Evolutionary conservation across 805 yeast genomes (phyloP).

Genomic region (Saturnispora besseyi): DNA sequence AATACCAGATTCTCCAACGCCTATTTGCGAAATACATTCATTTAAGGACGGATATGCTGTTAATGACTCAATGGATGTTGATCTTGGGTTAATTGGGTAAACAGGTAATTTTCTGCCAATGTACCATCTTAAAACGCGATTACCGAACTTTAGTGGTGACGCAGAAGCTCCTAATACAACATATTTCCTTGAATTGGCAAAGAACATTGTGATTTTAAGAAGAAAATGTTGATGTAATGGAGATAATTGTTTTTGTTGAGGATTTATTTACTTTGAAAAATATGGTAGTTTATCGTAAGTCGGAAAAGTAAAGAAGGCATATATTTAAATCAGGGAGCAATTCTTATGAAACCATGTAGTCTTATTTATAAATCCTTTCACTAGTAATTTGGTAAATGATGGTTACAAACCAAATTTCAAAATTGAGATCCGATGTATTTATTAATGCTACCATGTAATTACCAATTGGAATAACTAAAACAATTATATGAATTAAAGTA

Average conservation of each 20-base stretch:
- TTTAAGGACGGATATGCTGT: neutral
- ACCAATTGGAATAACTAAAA: no score
- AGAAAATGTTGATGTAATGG: neutral
- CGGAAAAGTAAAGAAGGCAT: no score
- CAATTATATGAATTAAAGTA: no score
- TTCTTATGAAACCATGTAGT: no score
- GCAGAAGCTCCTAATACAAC: conserved; percentile 63
- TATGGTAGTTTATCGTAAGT: no score
- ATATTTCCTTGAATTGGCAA: conserved; percentile 10
- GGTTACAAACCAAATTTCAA: no score
- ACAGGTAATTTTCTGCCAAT: conserved; percentile 45
- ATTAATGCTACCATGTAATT: no score
- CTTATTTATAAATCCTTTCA: no score
- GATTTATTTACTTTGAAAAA: no score
- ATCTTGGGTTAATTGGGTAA: conserved; percentile 56
- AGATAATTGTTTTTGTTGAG: neutral
- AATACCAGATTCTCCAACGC: neutral
- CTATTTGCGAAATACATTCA: neutral
- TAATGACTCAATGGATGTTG: conserved; percentile 29
- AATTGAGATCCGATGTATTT: no score
- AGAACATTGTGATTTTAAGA: conserved; percentile 2
- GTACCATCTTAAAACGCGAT: conserved; percentile 65
- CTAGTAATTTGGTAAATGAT: no score
- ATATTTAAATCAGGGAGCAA: no score
- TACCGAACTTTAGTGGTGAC: conserved; percentile 58